phyloP scores from a whole-genome alignment of 495 filamentous ascomycete genomes.

The Penicillium coprophilum region DNA sequence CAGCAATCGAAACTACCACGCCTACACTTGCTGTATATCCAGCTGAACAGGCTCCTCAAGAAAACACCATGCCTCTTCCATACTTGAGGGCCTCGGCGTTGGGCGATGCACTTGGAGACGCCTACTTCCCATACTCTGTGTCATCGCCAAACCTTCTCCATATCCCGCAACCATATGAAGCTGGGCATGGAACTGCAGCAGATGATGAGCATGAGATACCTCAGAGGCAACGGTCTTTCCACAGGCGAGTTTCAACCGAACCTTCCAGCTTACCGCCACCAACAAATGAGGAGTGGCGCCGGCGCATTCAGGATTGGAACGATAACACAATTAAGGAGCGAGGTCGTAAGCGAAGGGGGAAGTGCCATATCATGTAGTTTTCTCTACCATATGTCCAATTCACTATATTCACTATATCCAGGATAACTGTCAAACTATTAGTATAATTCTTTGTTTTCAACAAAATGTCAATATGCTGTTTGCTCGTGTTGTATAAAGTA shows the following conservation, averaged over 20 bases:
- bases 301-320: constrained; percentile 48
- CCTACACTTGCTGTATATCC: constrained; percentile 21
- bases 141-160: constrained; percentile 45
- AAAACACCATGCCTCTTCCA: constrained; percentile 22
- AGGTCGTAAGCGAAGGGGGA: constrained; percentile 33
- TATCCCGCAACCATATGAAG: constrained; percentile 22
- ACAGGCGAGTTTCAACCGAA: constrained; percentile 41
- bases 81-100: constrained; percentile 24
- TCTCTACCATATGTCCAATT: neutral
- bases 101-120: constrained; percentile 29
- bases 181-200: constrained; percentile 20
- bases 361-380: constrained; percentile 43
- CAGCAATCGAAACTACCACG: constrained; percentile 7
- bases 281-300: constrained; percentile 42
- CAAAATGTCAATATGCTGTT: too few relatives aligned
- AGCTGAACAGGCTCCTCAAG: constrained; percentile 13
- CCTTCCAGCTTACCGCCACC: constrained; percentile 35
- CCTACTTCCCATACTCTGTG: constrained; percentile 37
- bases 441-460: too few relatives aligned
- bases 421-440: too few relatives aligned
- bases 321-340: constrained; percentile 43
- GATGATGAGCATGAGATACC: constrained; percentile 28
- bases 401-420: too few relatives aligned
- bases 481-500: too few relatives aligned
- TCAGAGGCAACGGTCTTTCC: constrained; percentile 24